Evolutionary conservation across 2,329 filamentous ascomycete genomes (phyloP).

Genomic region (Pseudogymnoascus sp.): DNA sequence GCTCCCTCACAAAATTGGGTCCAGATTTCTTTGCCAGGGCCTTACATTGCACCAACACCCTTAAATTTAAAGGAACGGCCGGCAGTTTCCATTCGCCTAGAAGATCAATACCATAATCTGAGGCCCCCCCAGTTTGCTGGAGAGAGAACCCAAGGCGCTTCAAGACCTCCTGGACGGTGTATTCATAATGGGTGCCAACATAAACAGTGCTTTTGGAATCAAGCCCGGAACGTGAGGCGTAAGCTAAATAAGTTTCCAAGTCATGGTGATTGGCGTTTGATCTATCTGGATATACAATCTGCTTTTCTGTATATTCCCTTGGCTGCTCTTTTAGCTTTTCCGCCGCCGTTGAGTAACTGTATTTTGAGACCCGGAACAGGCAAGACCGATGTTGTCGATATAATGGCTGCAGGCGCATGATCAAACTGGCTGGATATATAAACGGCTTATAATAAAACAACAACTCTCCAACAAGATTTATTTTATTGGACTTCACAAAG

Average conservation of each 20-base stretch:
- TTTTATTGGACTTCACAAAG: background rate
- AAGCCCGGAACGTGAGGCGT: constrained; percentile 50
- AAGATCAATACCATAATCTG: constrained; percentile 68
- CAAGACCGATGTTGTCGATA: background rate
- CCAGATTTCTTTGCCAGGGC: constrained; percentile 40
- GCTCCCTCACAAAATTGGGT: constrained; percentile 61
- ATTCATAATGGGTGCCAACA: constrained; percentile 72
- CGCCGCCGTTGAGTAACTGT: constrained; percentile 3
- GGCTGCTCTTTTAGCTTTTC: background rate
- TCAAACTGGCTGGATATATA: background rate
- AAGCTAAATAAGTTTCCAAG: constrained; percentile 56
- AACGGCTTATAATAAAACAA: background rate
- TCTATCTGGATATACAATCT: constrained; percentile 39
- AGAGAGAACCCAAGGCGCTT: constrained; percentile 56
- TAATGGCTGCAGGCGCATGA: background rate
- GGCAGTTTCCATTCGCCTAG: constrained; percentile 63
- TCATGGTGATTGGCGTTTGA: constrained; percentile 50
- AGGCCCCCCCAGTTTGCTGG: constrained; percentile 55
- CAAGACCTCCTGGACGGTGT: constrained; percentile 53
- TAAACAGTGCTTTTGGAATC: constrained; percentile 52
- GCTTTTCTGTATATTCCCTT: background rate
- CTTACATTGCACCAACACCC: constrained; percentile 63
- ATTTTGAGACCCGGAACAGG: background rate
- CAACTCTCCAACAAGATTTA: background rate
- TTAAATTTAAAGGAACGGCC: constrained; percentile 30